Conservation (phyloP, 2,329 filamentous ascomycete genomes). For the Scleromitrula shiraiana region DNA sequence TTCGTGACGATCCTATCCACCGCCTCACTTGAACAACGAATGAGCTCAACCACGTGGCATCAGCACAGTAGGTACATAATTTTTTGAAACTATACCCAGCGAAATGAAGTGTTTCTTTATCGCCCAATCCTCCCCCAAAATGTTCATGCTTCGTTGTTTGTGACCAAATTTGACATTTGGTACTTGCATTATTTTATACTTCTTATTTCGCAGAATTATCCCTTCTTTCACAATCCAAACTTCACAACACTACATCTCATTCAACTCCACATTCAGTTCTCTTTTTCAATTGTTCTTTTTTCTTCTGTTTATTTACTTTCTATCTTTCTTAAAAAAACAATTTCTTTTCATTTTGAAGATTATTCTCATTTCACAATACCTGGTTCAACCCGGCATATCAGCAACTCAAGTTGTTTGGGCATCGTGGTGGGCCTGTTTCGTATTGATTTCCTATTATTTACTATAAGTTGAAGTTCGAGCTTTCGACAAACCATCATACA, state of each 20-base stretch:
- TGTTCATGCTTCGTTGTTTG: conserved; percentile 8
- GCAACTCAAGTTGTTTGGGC: background rate
- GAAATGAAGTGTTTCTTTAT: conserved; percentile 9
- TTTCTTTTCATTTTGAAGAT: background rate
- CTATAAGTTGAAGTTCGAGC: background rate
- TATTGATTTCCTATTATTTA: background rate
- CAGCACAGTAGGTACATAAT: background rate
- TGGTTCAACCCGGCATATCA: background rate
- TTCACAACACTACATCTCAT: background rate
- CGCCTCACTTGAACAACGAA: conserved; percentile 9
- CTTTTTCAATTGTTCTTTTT: conserved; percentile 1
- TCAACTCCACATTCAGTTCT: too few species aligned
- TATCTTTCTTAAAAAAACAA: background rate
- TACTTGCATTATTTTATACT: conserved; percentile 11
- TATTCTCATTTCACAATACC: too few species aligned
- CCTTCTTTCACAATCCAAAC: conserved; percentile 1
- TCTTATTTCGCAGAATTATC: background rate
- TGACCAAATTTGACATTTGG: background rate
- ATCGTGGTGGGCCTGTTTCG: background rate
- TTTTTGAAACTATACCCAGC: background rate
- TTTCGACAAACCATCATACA: background rate
- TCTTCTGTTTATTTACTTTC: conserved; percentile 5
- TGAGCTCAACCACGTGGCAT: conserved; percentile 9
- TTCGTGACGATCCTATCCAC: conserved; percentile 6
- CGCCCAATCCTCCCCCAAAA: conserved; percentile 4